Evolutionary conservation across 2,329 filamentous ascomycete species (phyloP).

Genomic region (Didymella segeticola): DNA sequence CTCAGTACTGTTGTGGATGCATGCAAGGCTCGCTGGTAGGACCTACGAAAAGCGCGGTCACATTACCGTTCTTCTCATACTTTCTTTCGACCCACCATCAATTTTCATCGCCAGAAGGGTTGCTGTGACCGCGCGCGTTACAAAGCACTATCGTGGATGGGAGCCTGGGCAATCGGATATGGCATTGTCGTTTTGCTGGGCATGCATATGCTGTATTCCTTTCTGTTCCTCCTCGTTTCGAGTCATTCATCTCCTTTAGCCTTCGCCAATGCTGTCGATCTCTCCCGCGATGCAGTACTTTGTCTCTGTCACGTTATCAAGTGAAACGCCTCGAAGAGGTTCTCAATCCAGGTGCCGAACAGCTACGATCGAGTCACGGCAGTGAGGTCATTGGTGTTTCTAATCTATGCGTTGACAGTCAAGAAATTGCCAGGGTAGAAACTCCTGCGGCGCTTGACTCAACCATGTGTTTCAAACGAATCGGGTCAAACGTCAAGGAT

Average conservation of each 20-base stretch:
- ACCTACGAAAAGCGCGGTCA: neutral
- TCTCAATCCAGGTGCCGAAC: neutral
- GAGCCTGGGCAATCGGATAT: neutral
- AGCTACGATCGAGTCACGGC: neutral
- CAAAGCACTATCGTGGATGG: neutral
- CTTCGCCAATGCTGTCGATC: neutral
- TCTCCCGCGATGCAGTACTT: neutral
- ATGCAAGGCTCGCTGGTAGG: neutral
- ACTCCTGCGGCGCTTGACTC: conserved; percentile 20
- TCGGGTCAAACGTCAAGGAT: conserved; percentile 17
- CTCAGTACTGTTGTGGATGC: neutral
- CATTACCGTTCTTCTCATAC: neutral
- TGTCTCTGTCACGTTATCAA: neutral
- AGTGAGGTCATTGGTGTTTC: conserved; percentile 8
- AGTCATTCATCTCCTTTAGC: neutral
- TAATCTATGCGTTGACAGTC: conserved; percentile 1
- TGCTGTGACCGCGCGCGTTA: neutral
- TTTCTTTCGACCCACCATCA: conserved; percentile 5
- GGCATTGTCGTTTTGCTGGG: neutral
- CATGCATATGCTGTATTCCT: neutral
- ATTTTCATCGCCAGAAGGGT: neutral
- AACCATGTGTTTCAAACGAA: conserved; percentile 29
- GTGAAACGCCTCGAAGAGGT: neutral
- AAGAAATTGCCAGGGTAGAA: conserved; percentile 12
- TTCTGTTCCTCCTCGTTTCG: neutral